These are phyloP conservation scores for Prunus mongolica DNA, from an alignment of 306 rosid genomes.

Conservation along the genomic window DNA sequence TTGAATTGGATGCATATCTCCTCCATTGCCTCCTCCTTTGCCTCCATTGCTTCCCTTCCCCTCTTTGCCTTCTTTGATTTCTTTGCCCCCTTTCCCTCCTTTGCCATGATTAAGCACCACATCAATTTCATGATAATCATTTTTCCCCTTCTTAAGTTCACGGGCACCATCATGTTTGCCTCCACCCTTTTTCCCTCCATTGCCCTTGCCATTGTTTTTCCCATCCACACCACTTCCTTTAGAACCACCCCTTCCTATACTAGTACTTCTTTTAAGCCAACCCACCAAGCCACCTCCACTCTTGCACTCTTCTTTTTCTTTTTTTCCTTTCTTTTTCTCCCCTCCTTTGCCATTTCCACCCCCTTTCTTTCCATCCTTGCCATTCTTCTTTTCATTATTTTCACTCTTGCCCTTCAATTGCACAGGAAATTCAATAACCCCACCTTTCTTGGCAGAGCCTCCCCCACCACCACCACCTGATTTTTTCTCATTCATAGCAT, in stretches of 20 bases:
- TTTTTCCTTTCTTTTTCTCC: constrained; percentile 38
- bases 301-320: constrained; percentile 26
- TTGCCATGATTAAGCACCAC: constrained; percentile 30
- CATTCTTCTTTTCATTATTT: constrained; percentile 44
- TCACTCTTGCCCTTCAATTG: constrained; percentile 47
- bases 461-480: constrained; percentile 38
- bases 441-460: constrained; percentile 58
- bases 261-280: constrained; percentile 51
- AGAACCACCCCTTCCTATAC: constrained; percentile 40
- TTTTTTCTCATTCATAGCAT: constrained; percentile 48
- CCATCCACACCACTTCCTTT: background rate
- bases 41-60: background rate
- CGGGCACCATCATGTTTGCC: constrained; percentile 26
- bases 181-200: constrained; percentile 47
- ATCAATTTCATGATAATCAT: constrained; percentile 52
- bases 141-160: constrained; percentile 31
- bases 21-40: background rate
- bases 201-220: constrained; percentile 27
- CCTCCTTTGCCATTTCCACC: constrained; percentile 42
- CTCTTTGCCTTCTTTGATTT: constrained; percentile 21
- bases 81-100: constrained; percentile 2
- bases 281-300: constrained; percentile 13
- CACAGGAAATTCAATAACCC: constrained; percentile 53
- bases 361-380: constrained; percentile 49
- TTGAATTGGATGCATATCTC: background rate